Percentiles rank a stretch among this genome's conserved stretches.
Conservation (phyloP, 371 early-diverging fungal species). For the Phascolomyces articulosus region DNA sequence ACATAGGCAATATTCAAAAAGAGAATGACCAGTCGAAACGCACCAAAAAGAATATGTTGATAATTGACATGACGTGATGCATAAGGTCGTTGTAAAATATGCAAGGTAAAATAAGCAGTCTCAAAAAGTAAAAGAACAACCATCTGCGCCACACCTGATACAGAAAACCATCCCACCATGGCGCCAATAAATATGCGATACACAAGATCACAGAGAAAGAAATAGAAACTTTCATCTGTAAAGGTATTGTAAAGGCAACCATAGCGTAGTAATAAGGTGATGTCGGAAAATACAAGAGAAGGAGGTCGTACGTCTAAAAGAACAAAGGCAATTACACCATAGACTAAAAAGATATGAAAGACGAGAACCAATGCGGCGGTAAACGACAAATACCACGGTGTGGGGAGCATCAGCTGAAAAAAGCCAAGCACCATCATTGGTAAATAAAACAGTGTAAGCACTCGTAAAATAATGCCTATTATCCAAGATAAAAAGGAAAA, state of each 20-base stretch:
- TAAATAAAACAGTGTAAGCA: slow-evolving; percentile 36
- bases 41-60: slow-evolving; percentile 26
- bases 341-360: slow-evolving; percentile 29
- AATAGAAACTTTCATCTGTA: slow-evolving; percentile 50
- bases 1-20: slow-evolving; percentile 33
- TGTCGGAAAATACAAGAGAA: slow-evolving; percentile 48
- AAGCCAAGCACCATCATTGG: slow-evolving; percentile 38
- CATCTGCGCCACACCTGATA: slow-evolving; percentile 37
- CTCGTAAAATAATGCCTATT: slow-evolving; percentile 36
- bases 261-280: slow-evolving; percentile 47
- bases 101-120: slow-evolving; percentile 13
- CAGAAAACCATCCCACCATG: slow-evolving; percentile 44
- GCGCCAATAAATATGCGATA: slow-evolving; percentile 36
- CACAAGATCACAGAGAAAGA: slow-evolving; percentile 45
- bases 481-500: too few species aligned
- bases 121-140: slow-evolving; percentile 37
- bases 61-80: slow-evolving; percentile 34
- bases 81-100: slow-evolving; percentile 29
- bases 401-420: slow-evolving; percentile 47
- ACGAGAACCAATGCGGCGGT: slow-evolving; percentile 36
- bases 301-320: slow-evolving; percentile 42
- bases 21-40: slow-evolving; percentile 25
- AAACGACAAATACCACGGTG: slow-evolving; percentile 32
- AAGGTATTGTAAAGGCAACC: slow-evolving; percentile 57
- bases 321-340: slow-evolving; percentile 37